phyloP scores from a whole-genome alignment of 73 alveolate genomes.

The Halteria grandinella region DNA sequence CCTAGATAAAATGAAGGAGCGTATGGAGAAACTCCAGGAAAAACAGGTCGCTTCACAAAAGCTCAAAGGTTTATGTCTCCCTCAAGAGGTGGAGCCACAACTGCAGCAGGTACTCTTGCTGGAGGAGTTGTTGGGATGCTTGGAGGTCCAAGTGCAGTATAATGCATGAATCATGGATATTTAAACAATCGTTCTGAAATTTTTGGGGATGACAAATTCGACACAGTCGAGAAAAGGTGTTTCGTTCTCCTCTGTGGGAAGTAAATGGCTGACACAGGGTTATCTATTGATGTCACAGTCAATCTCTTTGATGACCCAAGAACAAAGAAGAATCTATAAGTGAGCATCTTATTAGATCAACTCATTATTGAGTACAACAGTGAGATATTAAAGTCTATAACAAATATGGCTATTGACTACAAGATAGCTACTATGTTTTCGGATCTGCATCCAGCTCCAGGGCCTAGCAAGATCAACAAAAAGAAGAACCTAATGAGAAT shows the following conservation, averaged over 20 bases:
- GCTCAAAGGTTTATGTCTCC: too few species aligned
- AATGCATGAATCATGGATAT: constrained; percentile 23
- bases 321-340: neutral
- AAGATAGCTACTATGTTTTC: constrained; percentile 16
- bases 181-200: constrained; percentile 11
- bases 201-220: constrained; percentile 32
- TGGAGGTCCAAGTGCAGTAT: too few species aligned
- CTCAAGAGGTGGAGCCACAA: too few species aligned
- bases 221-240: constrained; percentile 36
- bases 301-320: constrained; percentile 48
- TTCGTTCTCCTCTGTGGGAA: constrained; percentile 35
- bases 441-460: constrained; percentile 7
- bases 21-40: too few species aligned
- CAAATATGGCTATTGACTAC: constrained; percentile 6
- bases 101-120: too few species aligned
- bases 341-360: neutral
- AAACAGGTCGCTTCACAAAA: too few species aligned
- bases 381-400: constrained; percentile 18
- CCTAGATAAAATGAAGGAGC: too few species aligned
- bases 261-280: neutral
- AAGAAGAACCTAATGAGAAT: constrained; percentile 22
- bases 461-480: constrained; percentile 11
- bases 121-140: too few species aligned
- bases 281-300: neutral
- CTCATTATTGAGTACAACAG: constrained; percentile 21